A percentile compares a stretch with the other conserved stretches of the same genome.
phyloP scores from a whole-genome alignment of 169 alveolate species.

The Plasmodium cynomolgi region DNA sequence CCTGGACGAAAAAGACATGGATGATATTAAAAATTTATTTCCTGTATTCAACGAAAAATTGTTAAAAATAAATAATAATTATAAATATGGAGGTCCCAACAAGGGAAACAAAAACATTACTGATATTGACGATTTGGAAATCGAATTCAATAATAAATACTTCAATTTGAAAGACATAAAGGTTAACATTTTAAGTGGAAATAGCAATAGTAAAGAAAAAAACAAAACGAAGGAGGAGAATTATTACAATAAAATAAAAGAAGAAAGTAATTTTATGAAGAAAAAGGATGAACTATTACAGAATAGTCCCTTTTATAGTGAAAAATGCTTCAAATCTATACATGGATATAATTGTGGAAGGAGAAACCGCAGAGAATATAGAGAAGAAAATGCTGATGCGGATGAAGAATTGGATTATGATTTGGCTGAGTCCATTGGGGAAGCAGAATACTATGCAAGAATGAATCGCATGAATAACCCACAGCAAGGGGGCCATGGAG shows the following conservation, averaged over 20 bases:
- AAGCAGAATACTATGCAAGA: not conserved
- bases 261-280: slow-evolving; percentile 23
- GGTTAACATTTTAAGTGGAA: slow-evolving; percentile 23
- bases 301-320: slow-evolving; percentile 30
- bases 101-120: slow-evolving; percentile 1
- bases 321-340: slow-evolving; percentile 34
- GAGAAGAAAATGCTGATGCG: not conserved
- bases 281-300: slow-evolving; percentile 48
- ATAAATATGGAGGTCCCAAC: not conserved
- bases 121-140: slow-evolving; percentile 27
- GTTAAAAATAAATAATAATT: not conserved
- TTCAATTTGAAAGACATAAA: slow-evolving; percentile 49
- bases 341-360: slow-evolving; percentile 13
- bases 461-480: not conserved
- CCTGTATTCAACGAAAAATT: slow-evolving; percentile 38
- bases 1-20: slow-evolving; percentile 13
- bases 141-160: slow-evolving; percentile 46
- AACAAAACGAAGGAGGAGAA: not conserved
- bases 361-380: not conserved
- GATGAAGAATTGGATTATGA: slow-evolving; percentile 67
- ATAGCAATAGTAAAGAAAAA: not conserved
- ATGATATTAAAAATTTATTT: slow-evolving; percentile 28
- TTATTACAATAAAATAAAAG: slow-evolving; percentile 21
- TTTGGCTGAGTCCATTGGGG: slow-evolving; percentile 6
- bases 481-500: not conserved